Percentiles rank a stretch among this genome's conserved stretches.
These are phyloP conservation scores for Paxillus involutus DNA, from an alignment of 768 basidiomycete genomes.

Conservation along the genomic window DNA sequence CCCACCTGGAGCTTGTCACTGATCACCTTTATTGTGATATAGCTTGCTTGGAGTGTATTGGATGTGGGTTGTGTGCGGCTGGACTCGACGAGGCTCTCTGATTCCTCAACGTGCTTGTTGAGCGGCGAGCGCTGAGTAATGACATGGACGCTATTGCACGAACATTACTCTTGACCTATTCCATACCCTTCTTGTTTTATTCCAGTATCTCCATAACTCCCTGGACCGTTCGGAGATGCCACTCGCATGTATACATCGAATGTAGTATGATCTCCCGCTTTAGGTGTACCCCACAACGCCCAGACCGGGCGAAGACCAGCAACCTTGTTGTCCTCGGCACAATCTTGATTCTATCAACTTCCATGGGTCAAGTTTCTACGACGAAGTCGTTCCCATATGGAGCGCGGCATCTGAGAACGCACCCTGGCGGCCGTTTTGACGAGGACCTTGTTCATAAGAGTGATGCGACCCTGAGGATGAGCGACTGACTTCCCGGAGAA, in stretches of 20 bases:
- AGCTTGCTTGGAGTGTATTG: slow-evolving; percentile 70
- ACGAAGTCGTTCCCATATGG: too few relatives aligned
- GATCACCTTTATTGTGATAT: neutral
- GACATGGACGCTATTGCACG: too few relatives aligned
- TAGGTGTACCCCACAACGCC: neutral
- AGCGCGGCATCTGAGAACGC: neutral
- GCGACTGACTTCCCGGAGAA: neutral
- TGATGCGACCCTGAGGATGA: neutral
- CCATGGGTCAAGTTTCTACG: too few relatives aligned
- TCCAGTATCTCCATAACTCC: neutral
- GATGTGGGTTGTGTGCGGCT: slow-evolving; percentile 67
- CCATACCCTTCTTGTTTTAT: neutral
- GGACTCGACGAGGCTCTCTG: slow-evolving; percentile 35
- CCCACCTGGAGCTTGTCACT: neutral
- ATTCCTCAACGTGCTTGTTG: neutral
- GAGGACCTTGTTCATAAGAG: neutral
- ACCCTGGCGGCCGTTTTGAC: neutral
- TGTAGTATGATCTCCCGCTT: neutral
- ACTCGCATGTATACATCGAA: neutral
- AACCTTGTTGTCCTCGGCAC: too few relatives aligned
- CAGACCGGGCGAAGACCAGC: neutral
- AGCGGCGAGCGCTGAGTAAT: too few relatives aligned
- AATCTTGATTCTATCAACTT: too few relatives aligned
- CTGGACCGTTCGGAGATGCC: neutral
- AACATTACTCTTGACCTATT: neutral